Percentiles rank a stretch among this genome's conserved stretches.
Conservation (phyloP, 352 stramenopile species). For the Globisporangium apiculatum region DNA sequence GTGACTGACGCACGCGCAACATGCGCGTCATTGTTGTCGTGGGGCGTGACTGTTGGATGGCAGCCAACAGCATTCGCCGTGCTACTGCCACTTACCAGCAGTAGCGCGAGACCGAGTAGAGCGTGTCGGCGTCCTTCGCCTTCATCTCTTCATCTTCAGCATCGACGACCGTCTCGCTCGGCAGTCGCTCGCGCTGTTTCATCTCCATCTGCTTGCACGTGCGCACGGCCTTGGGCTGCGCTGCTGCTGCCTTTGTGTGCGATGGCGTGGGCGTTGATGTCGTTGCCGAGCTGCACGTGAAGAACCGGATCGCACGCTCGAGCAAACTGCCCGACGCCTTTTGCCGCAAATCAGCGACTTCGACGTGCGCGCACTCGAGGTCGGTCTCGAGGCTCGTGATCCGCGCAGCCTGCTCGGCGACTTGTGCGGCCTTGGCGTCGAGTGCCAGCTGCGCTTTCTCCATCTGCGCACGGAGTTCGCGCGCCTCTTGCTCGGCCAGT, state of each 20-base stretch:
- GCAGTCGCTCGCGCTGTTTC: conserved; percentile 17
- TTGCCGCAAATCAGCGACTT: conserved; percentile 45
- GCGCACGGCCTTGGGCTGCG: conserved; percentile 17
- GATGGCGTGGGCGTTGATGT: conserved; percentile 32
- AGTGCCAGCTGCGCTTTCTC: conserved; percentile 48
- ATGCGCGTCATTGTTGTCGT: neutral
- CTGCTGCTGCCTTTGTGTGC: conserved; percentile 2
- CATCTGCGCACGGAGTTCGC: conserved; percentile 36
- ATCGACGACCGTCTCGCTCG: conserved; percentile 28
- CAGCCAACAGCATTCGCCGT: neutral
- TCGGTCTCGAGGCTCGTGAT: conserved; percentile 55
- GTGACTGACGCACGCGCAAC: no score
- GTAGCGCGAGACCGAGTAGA: conserved; percentile 47
- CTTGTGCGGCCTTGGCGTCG: conserved; percentile 38
- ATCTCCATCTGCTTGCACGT: conserved; percentile 21
- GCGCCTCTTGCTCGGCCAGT: conserved; percentile 36
- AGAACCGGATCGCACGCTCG: conserved; percentile 79
- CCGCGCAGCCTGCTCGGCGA: conserved; percentile 51
- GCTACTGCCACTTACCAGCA: conserved; percentile 32
- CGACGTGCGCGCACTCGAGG: conserved; percentile 38
- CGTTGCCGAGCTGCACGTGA: conserved; percentile 69
- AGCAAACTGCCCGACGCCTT: conserved; percentile 29
- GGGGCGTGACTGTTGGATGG: neutral
- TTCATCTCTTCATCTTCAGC: conserved; percentile 48
- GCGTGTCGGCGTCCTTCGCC: conserved; percentile 43